phyloP scores from a whole-genome alignment of 176 grass and related monocot species.

The Puya raimondii region DNA sequence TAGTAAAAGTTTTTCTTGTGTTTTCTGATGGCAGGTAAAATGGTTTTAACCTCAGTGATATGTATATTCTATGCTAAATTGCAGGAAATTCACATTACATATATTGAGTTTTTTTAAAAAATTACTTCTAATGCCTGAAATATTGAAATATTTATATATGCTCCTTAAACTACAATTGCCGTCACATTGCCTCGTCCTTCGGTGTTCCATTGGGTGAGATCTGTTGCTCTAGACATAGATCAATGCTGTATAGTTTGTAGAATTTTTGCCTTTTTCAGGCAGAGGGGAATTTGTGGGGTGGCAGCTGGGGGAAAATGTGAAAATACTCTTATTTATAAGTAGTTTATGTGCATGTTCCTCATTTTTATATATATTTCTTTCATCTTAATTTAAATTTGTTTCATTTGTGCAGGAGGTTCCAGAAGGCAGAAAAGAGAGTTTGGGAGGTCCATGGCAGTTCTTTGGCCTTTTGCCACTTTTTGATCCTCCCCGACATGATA shows the following conservation, averaged over 20 bases:
- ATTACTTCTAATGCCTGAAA: neutral
- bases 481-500: slow-evolving; percentile 85
- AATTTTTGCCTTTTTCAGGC: too few species aligned
- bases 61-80: too few species aligned
- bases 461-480: slow-evolving; percentile 83
- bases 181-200: too few species aligned
- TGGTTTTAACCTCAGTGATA: slow-evolving; percentile 2
- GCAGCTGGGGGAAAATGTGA: too few species aligned
- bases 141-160: too few species aligned
- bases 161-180: too few species aligned
- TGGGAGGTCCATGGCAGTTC: slow-evolving; percentile 78
- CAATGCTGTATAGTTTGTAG: too few species aligned
- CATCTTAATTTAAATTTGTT: slow-evolving; percentile 1
- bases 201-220: too few species aligned
- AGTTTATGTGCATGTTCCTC: neutral
- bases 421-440: slow-evolving; percentile 76
- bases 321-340: too few species aligned
- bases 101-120: neutral
- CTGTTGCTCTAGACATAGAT: too few species aligned
- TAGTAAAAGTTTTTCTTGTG: neutral
- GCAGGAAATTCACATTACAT: too few species aligned
- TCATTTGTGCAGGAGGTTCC: slow-evolving; percentile 56
- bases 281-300: too few species aligned
- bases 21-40: slow-evolving; percentile 9
- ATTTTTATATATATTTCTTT: neutral